Conservation (phyloP, 1,284 basidiomycete species). For the Heimioporus punctisporus region DNA sequence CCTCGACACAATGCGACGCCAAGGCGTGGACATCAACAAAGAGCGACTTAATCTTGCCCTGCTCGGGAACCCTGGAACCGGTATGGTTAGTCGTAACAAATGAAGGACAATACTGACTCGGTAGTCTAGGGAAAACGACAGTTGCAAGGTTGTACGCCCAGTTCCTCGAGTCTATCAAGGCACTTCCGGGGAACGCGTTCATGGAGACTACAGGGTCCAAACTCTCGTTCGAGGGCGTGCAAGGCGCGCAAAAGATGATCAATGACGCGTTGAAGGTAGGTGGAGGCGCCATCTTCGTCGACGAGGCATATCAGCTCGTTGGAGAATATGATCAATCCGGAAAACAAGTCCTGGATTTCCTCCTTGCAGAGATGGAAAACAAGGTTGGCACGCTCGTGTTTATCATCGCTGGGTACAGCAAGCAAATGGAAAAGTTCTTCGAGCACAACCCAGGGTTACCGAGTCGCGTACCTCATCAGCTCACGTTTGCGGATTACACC, state of each 20-base stretch:
- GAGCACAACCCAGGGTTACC: constrained; percentile 69
- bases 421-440: constrained; percentile 75
- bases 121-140: constrained; percentile 61
- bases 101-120: neutral
- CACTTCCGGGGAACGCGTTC: constrained; percentile 56
- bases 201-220: constrained; percentile 63
- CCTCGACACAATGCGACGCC: constrained; percentile 49
- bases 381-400: constrained; percentile 64
- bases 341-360: constrained; percentile 59
- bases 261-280: constrained; percentile 49
- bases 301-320: constrained; percentile 70
- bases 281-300: constrained; percentile 66
- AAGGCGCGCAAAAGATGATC: constrained; percentile 50
- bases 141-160: constrained; percentile 64
- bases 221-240: constrained; percentile 57
- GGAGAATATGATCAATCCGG: constrained; percentile 48
- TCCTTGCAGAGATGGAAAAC: constrained; percentile 75
- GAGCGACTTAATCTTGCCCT: constrained; percentile 58
- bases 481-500: constrained; percentile 64
- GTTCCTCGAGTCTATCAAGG: constrained; percentile 55
- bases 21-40: constrained; percentile 46
- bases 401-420: constrained; percentile 68
- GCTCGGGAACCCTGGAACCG: constrained; percentile 66
- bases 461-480: constrained; percentile 61
- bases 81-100: constrained; percentile 29